These are phyloP conservation scores for Colletotrichum liriopes DNA, from an alignment of 2,329 filamentous ascomycete species.

Conservation along the genomic window DNA sequence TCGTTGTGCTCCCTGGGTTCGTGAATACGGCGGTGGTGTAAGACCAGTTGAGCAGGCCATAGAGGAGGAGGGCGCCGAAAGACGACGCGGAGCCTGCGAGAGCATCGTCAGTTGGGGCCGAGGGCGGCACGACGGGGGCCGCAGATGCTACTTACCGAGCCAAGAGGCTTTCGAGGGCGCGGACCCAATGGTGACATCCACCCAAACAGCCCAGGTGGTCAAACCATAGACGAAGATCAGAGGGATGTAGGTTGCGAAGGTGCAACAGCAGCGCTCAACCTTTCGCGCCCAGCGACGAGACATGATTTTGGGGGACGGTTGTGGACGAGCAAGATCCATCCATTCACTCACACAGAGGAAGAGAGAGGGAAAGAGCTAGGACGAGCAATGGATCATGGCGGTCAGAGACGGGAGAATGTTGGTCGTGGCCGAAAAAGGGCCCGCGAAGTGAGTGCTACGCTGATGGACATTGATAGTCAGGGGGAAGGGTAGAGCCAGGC, in stretches of 20 bases:
- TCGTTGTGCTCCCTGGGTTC: constrained; percentile 81
- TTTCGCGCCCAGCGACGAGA: constrained; percentile 76
- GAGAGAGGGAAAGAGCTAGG: constrained; percentile 18
- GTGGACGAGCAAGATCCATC: constrained; percentile 39
- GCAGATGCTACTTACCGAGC: constrained; percentile 65
- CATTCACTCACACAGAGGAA: constrained; percentile 36
- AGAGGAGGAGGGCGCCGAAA: constrained; percentile 78
- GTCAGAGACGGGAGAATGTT: constrained; percentile 32
- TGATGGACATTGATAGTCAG: constrained; percentile 28
- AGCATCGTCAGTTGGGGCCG: constrained; percentile 40
- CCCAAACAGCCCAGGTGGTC: constrained; percentile 95
- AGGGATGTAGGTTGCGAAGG: constrained; percentile 85
- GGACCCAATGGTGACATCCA: constrained; percentile 81
- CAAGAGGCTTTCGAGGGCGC: constrained; percentile 66
- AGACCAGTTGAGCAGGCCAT: constrained; percentile 85
- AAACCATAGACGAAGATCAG: constrained; percentile 89
- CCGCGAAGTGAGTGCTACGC: constrained; percentile 33
- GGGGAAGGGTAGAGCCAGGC: constrained; percentile 22
- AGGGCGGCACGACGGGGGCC: constrained; percentile 26
- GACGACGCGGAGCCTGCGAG: constrained; percentile 69
- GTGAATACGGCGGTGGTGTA: constrained; percentile 97
- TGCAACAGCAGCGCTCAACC: constrained; percentile 88
- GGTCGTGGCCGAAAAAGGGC: constrained; percentile 26
- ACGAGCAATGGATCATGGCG: constrained; percentile 35
- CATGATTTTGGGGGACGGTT: constrained; percentile 61